phyloP scores from a whole-genome alignment of 257 asterid species.

The Thymus quinquecostatus region DNA sequence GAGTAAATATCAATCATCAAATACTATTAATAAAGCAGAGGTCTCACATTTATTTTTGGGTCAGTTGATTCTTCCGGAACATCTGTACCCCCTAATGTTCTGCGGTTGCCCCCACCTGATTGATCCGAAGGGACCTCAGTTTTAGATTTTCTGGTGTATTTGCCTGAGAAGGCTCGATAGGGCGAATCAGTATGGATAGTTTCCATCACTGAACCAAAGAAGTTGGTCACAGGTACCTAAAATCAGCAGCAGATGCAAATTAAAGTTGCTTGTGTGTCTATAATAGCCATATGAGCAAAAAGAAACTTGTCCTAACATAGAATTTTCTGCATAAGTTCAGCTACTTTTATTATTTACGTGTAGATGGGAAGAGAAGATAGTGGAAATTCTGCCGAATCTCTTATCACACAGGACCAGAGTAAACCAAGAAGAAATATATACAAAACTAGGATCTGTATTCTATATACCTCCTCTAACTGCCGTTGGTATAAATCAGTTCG shows the following conservation, averaged over 20 bases:
- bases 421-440: slow-evolving; percentile 26
- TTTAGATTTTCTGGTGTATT: slow-evolving; percentile 36
- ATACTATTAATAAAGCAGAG: slow-evolving; percentile 5
- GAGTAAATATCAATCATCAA: neutral
- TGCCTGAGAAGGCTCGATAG: slow-evolving; percentile 56
- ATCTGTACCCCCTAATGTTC: slow-evolving; percentile 45
- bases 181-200: slow-evolving; percentile 86
- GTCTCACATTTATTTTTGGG: slow-evolving; percentile 48
- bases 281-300: neutral
- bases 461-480: slow-evolving; percentile 67
- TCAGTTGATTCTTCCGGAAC: slow-evolving; percentile 41
- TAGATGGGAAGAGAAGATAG: neutral
- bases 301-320: slow-evolving; percentile 3
- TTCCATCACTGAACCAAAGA: slow-evolving; percentile 97
- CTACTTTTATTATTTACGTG: neutral
- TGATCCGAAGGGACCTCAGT: slow-evolving; percentile 40
- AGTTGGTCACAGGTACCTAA: slow-evolving; percentile 93
- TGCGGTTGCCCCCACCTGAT: slow-evolving; percentile 35
- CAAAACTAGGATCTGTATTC: slow-evolving; percentile 22
- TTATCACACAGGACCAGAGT: slow-evolving; percentile 18
- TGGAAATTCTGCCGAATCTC: neutral
- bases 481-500: slow-evolving; percentile 83
- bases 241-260: slow-evolving; percentile 29
- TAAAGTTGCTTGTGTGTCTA: slow-evolving; percentile 10
- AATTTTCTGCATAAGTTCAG: slow-evolving; percentile 7